Evolutionary conservation across 78 protist genomes (phyloP), one percentile per base, ranked within the genome.

Genomic region (Andalucia godoyi): DNA sequence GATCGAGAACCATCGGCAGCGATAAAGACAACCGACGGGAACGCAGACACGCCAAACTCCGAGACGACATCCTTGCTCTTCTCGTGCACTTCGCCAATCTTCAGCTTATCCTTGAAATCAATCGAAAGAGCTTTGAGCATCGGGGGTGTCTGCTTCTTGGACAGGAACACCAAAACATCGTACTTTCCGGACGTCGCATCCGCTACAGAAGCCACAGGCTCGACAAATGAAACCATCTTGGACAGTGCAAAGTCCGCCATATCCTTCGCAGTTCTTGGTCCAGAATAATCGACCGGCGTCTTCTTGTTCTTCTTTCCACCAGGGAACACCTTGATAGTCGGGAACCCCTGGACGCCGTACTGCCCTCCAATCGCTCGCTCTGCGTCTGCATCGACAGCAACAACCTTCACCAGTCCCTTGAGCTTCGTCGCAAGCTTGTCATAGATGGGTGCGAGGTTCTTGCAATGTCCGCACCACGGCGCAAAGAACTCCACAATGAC

Each of bases 391-490:
- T 79, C 72, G 10, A 79, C 69, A 2, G 69, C 85, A 9, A 60
- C 79, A 25, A 79, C 30, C 42, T 45, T 40, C 36, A 79, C 79
- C 34, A 64, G 10, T 43, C 59, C 76, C 7, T 34, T 21, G 30
- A 80, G 47, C n/a, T 23, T 34, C 18, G 1, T 58, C n/a, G 81
- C 86, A 2, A 72, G 63, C 70, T 59, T 43, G n/a, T n/a, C 49
- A 27, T n/a, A 80, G 13, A 39, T 64, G 13, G 74, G 74, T 9
- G 54, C 67, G 5, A 80, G 49, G 32, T 0, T 5, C 76, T 80
- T 80, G 80, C 86, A 80, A 51, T 73, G 80, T 32, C 77, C 85
- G 42, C 85, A 80, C 86, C 84, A 60, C 51, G 71, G 55, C 12
- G 71, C 69, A 30, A 46, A 63, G 43, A 63, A 13, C 3, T 46